Evolutionary conservation across 176 grass and related monocot genomes (phyloP).

Genomic region (Avena eriantha): DNA sequence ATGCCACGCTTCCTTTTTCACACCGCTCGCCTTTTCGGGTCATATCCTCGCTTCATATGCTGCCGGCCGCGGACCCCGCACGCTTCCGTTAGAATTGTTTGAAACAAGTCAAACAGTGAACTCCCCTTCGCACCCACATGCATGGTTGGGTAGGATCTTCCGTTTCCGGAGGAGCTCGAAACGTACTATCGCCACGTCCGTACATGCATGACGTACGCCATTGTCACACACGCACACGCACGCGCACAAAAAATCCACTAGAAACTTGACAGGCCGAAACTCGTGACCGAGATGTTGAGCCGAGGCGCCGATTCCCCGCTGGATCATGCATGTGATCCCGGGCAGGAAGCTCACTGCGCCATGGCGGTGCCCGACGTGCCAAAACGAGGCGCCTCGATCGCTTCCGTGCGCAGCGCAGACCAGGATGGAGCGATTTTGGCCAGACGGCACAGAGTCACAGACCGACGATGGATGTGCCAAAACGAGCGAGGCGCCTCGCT

Average conservation of each 20-base stretch:
- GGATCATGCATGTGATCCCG: neutral
- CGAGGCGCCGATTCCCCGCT: neutral
- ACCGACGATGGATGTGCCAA: too few species aligned
- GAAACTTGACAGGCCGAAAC: too few species aligned
- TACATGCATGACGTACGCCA: neutral
- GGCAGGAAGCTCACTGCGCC: constrained; percentile 10
- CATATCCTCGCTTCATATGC: neutral
- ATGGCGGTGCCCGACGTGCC: neutral
- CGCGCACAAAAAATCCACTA: too few species aligned
- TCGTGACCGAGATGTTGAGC: neutral
- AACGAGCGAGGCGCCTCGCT: too few species aligned
- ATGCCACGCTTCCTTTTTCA: constrained; percentile 4
- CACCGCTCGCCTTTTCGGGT: neutral
- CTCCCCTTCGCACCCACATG: neutral
- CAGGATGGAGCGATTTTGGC: neutral
- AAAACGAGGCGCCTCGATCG: neutral
- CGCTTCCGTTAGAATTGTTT: neutral
- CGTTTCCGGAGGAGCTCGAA: neutral
- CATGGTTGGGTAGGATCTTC: neutral
- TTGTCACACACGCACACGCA: too few species aligned
- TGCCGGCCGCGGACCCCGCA: neutral
- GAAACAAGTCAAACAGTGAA: constrained; percentile 1
- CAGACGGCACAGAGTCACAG: too few species aligned
- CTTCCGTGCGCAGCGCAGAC: neutral
- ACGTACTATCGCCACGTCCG: neutral